Base-by-base conservation (phyloP, 768 basidiomycete genomes). In the Leccinellum rugosiceps region DNA sequence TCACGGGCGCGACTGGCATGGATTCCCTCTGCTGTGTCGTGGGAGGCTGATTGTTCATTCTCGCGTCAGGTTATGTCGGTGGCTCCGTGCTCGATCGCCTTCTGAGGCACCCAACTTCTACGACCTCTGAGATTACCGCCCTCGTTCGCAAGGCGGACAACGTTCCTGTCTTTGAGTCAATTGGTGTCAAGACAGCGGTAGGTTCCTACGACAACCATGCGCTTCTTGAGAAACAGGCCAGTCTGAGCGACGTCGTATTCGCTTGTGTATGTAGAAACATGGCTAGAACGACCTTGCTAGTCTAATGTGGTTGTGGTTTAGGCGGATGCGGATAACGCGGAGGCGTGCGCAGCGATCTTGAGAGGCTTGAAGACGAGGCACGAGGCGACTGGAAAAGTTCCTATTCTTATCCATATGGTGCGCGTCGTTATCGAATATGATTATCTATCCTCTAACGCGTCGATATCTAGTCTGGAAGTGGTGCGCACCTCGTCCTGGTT, bases 361-460 rank as follows among this genome's bases (percentile, higher is more conserved):
- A 73, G 66, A 13, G 86, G 87, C 1, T 57, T 83, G 65, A 83
- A 80, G 72, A 78, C 74, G 60, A 70, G 76, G 21, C 68, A 77
- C 50, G 71, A 75, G 32, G 64, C 60, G 21, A 79, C 78, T 1
- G 79, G 80, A 3, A 72, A 65, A 3, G 64, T 68, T 2, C 77
- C 84, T 6, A 75, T 77, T 56, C 74, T 83, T 10, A 86, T 90
- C 17, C 83, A 90, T 63, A 86, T 85, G 0, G 87, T 85, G 62
- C 62, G 84, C 69, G 2, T 6, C 17, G 41, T n/a, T 9, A 9
- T 38, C 25, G 19, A 1, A 10, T 10, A 35, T 7, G 14, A 32
- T n/a, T 15, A 19, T 11, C 6, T 32, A 4, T 6, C 6, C 2
- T n/a, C 41, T 56, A 8, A 64, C 4, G 3, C 1, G n/a, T 21